phyloP scores from a whole-genome alignment of 129 eudicot genomes.

The Scalesia atractyloides region DNA sequence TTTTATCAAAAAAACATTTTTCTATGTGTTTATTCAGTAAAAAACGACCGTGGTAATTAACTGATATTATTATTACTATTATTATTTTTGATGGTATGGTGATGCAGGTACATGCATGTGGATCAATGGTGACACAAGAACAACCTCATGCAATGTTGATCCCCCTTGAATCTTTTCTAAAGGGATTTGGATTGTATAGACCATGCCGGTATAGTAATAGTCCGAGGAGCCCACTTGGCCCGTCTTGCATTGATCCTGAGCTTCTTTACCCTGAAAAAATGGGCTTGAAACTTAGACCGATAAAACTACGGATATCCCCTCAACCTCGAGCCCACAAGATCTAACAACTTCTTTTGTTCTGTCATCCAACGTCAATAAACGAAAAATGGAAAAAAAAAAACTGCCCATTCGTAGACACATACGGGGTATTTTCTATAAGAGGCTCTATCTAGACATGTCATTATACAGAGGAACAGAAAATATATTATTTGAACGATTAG shows the following conservation, averaged over 20 bases:
- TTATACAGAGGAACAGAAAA: conserved; percentile 10
- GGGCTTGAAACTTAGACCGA: conserved; percentile 93
- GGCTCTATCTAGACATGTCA: background rate
- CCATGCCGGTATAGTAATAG: conserved; percentile 61
- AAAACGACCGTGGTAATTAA: background rate
- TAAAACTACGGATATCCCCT: conserved; percentile 66
- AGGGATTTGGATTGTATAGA: conserved; percentile 70
- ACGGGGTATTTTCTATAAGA: conserved; percentile 10
- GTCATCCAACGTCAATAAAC: background rate
- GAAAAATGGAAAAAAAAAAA: conserved; percentile 18
- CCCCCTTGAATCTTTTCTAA: conserved; percentile 80
- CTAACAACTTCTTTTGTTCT: conserved; percentile 23
- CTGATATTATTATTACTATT: too few relatives aligned
- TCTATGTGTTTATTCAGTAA: background rate
- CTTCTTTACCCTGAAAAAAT: conserved; percentile 88
- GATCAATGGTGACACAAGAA: conserved; percentile 96
- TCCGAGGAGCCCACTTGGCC: conserved; percentile 86
- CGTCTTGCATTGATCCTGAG: conserved; percentile 61
- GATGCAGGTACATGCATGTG: conserved; percentile 81
- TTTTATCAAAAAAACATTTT: too few relatives aligned
- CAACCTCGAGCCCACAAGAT: conserved; percentile 21
- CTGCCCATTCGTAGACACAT: background rate
- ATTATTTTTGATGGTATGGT: background rate
- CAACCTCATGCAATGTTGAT: conserved; percentile 92
- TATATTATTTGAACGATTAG: background rate